Percentiles rank a stretch among this genome's conserved stretches.
phyloP scores from a whole-genome alignment of 192 early-diverging fungal species.

The Jimgerdemannia flammicorona region DNA sequence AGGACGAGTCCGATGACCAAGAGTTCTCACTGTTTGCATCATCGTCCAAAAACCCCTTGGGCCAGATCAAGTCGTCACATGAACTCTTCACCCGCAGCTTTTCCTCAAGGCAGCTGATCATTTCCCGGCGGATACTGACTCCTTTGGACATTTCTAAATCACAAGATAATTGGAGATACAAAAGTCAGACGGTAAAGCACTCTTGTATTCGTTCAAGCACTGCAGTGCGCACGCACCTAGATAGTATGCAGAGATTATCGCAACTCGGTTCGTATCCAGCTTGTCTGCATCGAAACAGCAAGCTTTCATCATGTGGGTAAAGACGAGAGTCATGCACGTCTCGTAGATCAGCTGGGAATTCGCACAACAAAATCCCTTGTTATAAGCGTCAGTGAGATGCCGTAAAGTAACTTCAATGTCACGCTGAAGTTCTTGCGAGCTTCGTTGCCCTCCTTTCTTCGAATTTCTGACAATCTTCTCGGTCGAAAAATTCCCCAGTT shows the following conservation, averaged over 20 bases:
- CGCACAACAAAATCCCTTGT: constrained; percentile 23
- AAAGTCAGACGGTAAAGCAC: constrained; percentile 6
- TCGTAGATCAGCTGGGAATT: constrained; percentile 35
- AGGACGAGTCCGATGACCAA: constrained; percentile 7
- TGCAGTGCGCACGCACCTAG: constrained; percentile 32
- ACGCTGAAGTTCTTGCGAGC: background rate
- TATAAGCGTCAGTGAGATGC: constrained; percentile 39
- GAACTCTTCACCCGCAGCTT: constrained; percentile 27
- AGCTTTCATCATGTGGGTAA: constrained; percentile 28
- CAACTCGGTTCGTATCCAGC: constrained; percentile 17
- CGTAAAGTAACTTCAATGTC: constrained; percentile 23
- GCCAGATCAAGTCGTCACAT: constrained; percentile 6
- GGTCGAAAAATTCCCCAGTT: background rate
- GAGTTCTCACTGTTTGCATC: constrained; percentile 12
- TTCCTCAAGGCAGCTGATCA: constrained; percentile 43
- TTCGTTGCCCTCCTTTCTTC: background rate
- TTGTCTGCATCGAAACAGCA: constrained; percentile 23
- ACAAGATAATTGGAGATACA: constrained; percentile 15
- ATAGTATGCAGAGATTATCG: constrained; percentile 36
- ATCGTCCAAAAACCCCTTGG: background rate
- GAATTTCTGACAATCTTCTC: background rate
- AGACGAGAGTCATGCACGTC: constrained; percentile 23
- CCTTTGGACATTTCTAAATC: constrained; percentile 56
- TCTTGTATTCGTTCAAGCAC: background rate
- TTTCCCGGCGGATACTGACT: constrained; percentile 56